Base-by-base conservation (phyloP, 2,329 filamentous ascomycete genomes). In the Trichoderma sp. region DNA sequence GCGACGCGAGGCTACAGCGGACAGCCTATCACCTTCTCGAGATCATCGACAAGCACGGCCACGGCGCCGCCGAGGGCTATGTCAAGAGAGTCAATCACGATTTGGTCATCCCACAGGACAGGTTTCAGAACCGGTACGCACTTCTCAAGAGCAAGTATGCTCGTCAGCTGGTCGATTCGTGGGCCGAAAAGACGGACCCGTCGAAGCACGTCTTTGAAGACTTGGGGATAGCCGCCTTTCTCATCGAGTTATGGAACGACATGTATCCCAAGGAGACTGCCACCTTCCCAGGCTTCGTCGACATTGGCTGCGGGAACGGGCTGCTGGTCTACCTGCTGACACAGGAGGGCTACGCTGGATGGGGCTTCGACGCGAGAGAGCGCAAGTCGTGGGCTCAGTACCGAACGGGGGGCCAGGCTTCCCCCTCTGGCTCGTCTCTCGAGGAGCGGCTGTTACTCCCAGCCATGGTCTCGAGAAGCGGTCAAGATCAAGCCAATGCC, bases 171-270 rank as follows among this genome's bases (percentile, higher is more conserved):
- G 91, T 94, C 15, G 81, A 88, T n/a, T 83, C 82, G 1, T 99
- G 95, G 96, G 90, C 90, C 15, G 96, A 98, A 82, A 87, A 88
- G 66, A 98, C 95, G 0, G 94, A 97, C 78, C 93, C 95, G 0
- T 85, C 85, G 17, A 99, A 98, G 80, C 95, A 98, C 78, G 94
- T 98, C 3, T 98, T 98, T 80, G 96, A 99, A 79, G 95, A 98
- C 78, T 83, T 99, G 23, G 88, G 90, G 4, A 98, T 99, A 73
- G 93, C 95, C 0, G 93, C 95, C 0, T 99, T 98, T 77, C 84
- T 98, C 66, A 93, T 98, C 30, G 95, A 98, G 83, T 83, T 98
- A 2, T 99, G 96, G 96, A 82, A 84, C 13, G 89, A 92, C 71
- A 95, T 97, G 90, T 98, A 98, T 79, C 78, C 76, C 47, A 79